Evolutionary conservation across 176 grass and related monocot genomes (phyloP), one percentile per base, ranked within the genome.

Genomic region (Lolium multiflorum): DNA sequence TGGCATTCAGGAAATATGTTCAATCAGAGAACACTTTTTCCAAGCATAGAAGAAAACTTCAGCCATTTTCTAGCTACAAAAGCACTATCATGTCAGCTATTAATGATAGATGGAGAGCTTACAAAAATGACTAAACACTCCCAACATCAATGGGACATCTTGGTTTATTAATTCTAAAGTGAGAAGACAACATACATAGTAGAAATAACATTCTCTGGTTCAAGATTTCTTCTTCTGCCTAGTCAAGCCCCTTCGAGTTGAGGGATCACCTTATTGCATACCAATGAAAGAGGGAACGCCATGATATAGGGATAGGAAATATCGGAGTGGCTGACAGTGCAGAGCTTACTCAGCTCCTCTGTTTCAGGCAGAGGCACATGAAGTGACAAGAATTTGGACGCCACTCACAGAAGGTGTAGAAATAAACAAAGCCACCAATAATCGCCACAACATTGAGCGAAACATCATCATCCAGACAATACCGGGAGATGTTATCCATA

Each of bases 231-330:
- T 41, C 39, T 41, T 41, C 39, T 3, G 6, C 39, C 39, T 41
- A 5, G 39, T 41, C 39, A 41, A 72, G 20, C 69, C 39, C 39
- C 69, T 47, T 72, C 11, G 2, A 44, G 4, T 47, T 47, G 20
- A 72, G 11, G 20, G 20, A 13, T 72, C 20, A 22, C 39, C 37
- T 43, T 71, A 71, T 46, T 21, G 10, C 69, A 22, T 47, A 72
- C 20, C 10, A 47, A 22, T 47, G 41, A 70, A 41, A 35, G 69
- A 47, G 41, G 39, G 68, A 46, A 71, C 39, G 4, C 38, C 68
- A 71, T 71, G 68, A 71, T 71, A 39, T 71, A 71, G 18, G 69
- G 69, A 72, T 46, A 46, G 11, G 69, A 72, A 22, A 5, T 61
- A 61, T 0, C 4, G n/a, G 58, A 61, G 58, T 61, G 58, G 9